Conservation (phyloP, 768 basidiomycete genomes). For the Floccularia luteovirens region DNA sequence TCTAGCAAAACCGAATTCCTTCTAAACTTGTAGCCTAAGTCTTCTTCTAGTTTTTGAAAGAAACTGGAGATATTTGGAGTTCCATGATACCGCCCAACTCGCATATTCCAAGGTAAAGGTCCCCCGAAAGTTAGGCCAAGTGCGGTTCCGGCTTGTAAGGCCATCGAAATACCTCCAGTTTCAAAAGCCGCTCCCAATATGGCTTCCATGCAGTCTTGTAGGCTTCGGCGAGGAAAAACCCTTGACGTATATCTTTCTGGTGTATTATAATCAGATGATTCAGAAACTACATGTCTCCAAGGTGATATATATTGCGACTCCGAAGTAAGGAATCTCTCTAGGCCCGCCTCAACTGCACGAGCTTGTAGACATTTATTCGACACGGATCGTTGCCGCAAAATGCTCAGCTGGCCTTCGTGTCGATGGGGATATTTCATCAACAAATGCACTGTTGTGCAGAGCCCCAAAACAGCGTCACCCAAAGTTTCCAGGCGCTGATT, state of each 20-base stretch:
- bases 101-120: constrained; percentile 53
- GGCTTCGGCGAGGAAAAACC: constrained; percentile 54
- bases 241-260: constrained; percentile 28
- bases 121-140: constrained; percentile 75
- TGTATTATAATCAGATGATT: constrained; percentile 13
- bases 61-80: constrained; percentile 31
- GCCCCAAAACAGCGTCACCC: constrained; percentile 77
- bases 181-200: constrained; percentile 71
- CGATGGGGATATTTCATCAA: constrained; percentile 70
- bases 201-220: constrained; percentile 90
- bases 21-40: constrained; percentile 65
- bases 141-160: constrained; percentile 53
- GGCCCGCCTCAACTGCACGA: constrained; percentile 54
- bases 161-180: constrained; percentile 64
- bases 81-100: constrained; percentile 33
- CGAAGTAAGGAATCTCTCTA: constrained; percentile 57
- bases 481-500: constrained; percentile 86
- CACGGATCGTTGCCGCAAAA: constrained; percentile 54
- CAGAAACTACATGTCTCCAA: constrained; percentile 51
- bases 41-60: constrained; percentile 49
- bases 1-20: constrained; percentile 58
- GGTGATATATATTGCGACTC: constrained; percentile 43
- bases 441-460: constrained; percentile 68
- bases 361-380: constrained; percentile 66
- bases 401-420: constrained; percentile 79